These are phyloP conservation scores for Trifolium fragiferum DNA, from an alignment of 306 rosid species.

Conservation along the genomic window DNA sequence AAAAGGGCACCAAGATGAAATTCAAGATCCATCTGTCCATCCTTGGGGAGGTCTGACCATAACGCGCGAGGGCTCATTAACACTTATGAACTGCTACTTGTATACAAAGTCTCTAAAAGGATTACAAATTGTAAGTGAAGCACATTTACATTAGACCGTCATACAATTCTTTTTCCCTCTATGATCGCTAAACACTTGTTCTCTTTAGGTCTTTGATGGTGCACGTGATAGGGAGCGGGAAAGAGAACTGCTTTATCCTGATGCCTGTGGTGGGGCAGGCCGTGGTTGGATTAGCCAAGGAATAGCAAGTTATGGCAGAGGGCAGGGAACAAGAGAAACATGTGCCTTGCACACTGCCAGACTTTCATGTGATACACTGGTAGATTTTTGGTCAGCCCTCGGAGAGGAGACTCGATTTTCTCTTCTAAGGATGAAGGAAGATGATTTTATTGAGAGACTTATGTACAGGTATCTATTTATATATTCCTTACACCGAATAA, in stretches of 20 bases:
- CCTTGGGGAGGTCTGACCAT: slow-evolving; percentile 99
- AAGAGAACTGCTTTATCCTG: slow-evolving; percentile 96
- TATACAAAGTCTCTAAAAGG: slow-evolving; percentile 76
- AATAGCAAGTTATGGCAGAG: slow-evolving; percentile 82
- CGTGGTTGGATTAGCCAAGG: slow-evolving; percentile 99
- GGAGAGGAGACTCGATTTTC: slow-evolving; percentile 98
- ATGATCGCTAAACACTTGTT: slow-evolving; percentile 45
- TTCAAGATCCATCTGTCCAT: slow-evolving; percentile 89
- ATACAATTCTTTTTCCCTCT: slow-evolving; percentile 16
- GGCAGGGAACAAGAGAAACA: slow-evolving; percentile 95
- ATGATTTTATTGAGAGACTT: slow-evolving; percentile 98
- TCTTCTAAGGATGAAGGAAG: slow-evolving; percentile 98
- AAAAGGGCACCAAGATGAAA: slow-evolving; percentile 75
- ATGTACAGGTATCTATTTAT: slow-evolving; percentile 85
- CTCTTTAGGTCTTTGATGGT: slow-evolving; percentile 87
- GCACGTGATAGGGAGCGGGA: slow-evolving; percentile 98
- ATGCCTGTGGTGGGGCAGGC: slow-evolving; percentile 99
- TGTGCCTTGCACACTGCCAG: slow-evolving; percentile 97
- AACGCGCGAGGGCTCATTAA: slow-evolving; percentile 85
- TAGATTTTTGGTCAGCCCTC: slow-evolving; percentile 97
- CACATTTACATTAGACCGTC: slow-evolving; percentile 28
- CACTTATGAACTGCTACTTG: slow-evolving; percentile 90
- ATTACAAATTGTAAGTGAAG: slow-evolving; percentile 76
- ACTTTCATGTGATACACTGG: slow-evolving; percentile 96
- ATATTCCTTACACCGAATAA: slow-evolving; percentile 37